Conservation (phyloP, 768 basidiomycete species). For the Termitomyces sp. region DNA sequence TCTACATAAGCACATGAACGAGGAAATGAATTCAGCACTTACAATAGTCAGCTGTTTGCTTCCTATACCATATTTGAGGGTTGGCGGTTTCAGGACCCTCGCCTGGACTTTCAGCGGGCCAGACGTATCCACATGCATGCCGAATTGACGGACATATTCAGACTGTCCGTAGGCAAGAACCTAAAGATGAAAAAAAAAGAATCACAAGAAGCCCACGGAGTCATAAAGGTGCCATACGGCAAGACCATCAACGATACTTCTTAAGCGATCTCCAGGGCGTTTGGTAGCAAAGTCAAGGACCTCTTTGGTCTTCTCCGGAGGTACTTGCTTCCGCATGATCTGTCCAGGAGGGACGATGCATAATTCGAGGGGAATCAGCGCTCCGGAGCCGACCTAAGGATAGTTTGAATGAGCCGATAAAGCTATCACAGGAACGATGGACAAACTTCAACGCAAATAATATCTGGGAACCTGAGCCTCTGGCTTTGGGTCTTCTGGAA, state of each 20-base stretch:
- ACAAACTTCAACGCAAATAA: conserved; percentile 67
- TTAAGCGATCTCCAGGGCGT: conserved; percentile 51
- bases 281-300: conserved; percentile 69
- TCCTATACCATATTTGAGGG: conserved; percentile 58
- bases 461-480: conserved; percentile 55
- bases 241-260: conserved; percentile 52
- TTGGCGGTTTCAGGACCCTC: conserved; percentile 62
- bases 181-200: conserved; percentile 24
- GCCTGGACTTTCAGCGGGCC: conserved; percentile 59
- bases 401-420: conserved; percentile 2
- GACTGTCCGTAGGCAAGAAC: conserved; percentile 70
- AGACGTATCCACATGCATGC: conserved; percentile 54
- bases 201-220: background rate
- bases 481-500: conserved; percentile 53
- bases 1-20: background rate
- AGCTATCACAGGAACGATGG: background rate
- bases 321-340: conserved; percentile 70
- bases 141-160: conserved; percentile 72
- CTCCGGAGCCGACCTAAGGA: conserved; percentile 55
- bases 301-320: conserved; percentile 58
- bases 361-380: conserved; percentile 59
- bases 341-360: conserved; percentile 60
- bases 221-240: conserved; percentile 31
- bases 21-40: conserved; percentile 21
- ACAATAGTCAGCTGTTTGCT: conserved; percentile 59